Evolutionary conservation across 148 eudicot species (phyloP).

Genomic region (Silene uniflora): DNA sequence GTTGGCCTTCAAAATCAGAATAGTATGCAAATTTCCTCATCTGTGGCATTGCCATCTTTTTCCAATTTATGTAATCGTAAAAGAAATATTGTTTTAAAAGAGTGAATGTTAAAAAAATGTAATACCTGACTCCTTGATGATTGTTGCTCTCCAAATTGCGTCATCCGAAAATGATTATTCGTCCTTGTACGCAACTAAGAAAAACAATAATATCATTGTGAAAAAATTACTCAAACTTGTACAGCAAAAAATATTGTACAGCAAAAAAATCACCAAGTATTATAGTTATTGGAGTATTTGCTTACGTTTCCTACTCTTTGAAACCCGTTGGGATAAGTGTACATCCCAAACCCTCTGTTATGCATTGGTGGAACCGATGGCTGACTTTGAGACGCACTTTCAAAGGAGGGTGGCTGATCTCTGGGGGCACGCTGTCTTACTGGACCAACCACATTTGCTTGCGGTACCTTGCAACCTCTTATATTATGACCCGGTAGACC

Average conservation of each 20-base stretch:
- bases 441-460: no score
- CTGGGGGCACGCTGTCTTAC: no score
- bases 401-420: neutral
- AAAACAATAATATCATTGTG: neutral
- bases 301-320: constrained; percentile 1
- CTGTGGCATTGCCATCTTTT: neutral
- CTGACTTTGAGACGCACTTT: neutral
- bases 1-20: constrained; percentile 7
- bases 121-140: neutral
- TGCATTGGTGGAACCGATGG: neutral
- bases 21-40: neutral
- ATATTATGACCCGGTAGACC: neutral
- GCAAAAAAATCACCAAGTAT: neutral
- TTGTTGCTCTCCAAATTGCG: neutral
- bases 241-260: neutral
- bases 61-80: neutral
- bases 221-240: neutral
- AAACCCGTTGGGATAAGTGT: neutral
- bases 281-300: neutral
- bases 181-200: neutral
- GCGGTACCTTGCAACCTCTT: neutral
- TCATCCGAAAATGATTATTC: no score
- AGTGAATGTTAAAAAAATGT: neutral
- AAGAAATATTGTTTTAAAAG: neutral
- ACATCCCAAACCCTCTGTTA: neutral